phyloP scores from a whole-genome alignment of 352 stramenopile species.

The Phytopythium ostracodes region DNA sequence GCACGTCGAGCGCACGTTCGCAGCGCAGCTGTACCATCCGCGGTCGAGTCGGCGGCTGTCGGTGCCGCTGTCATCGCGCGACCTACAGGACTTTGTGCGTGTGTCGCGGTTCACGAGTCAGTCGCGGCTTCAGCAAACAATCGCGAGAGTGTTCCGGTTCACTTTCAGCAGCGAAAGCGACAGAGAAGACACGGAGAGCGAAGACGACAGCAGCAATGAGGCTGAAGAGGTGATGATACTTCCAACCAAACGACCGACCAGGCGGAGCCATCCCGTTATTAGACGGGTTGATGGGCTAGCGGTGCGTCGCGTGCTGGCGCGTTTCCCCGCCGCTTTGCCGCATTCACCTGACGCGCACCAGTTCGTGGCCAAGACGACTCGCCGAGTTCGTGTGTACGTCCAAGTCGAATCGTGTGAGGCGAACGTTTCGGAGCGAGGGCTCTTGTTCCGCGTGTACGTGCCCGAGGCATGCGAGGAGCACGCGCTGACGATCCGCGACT shows the following conservation, averaged over 20 bases:
- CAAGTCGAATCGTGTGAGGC: constrained; percentile 45
- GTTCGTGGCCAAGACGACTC: constrained; percentile 20
- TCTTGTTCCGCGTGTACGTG: constrained; percentile 41
- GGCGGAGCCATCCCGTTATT: neutral
- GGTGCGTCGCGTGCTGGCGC: constrained; percentile 22
- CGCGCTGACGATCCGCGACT: constrained; percentile 33
- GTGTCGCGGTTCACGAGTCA: neutral
- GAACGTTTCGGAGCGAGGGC: constrained; percentile 1
- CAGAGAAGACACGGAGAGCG: neutral
- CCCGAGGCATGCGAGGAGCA: constrained; percentile 56
- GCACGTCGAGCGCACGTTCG: constrained; percentile 1
- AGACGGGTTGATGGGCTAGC: neutral
- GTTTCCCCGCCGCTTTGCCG: constrained; percentile 43
- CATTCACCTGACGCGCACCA: constrained; percentile 36
- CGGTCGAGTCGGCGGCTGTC: neutral
- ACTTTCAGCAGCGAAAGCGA: neutral
- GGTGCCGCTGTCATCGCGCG: neutral
- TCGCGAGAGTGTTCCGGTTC: neutral
- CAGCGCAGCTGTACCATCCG: constrained; percentile 3
- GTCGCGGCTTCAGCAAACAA: neutral
- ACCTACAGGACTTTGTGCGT: constrained; percentile 3
- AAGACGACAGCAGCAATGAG: neutral
- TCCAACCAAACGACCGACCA: neutral
- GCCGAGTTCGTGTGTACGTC: constrained; percentile 41
- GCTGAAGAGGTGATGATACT: neutral